Base-by-base conservation (phyloP, 2,329 filamentous ascomycete species). In the Ilyonectria mors-panacis region DNA sequence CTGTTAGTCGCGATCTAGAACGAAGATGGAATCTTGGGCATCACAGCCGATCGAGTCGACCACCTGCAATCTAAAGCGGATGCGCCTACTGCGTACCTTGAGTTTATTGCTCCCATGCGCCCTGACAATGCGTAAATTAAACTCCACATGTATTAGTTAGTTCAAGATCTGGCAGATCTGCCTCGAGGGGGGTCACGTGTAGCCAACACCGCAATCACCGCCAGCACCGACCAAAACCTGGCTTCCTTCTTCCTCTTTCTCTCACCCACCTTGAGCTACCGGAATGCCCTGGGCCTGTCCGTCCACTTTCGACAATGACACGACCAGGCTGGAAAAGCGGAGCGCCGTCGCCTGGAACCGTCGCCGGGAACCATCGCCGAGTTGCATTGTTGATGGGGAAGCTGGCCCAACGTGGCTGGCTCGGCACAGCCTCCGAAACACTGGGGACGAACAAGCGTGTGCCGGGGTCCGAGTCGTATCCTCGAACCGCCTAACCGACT, bases 391-490 rank as follows among this genome's bases (percentile, higher is more conserved):
- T 9, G 48, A 64, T 42, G 62, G 62, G 21, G 62, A 33, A 56
- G 23, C 12, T 39, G 33, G 50, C 33, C 33, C 30, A 53, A 58
- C 55, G 35, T 53, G 55, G 55, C 55, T 59, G 54, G 47, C 26
- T 58, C 54, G 55, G 54, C 19, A 59, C 58, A 51, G 45, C 28
- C 58, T 63, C 70, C 69, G 69, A 73, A 73, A 73, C 63, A 51
- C 69, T 61, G 64, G 47, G 54, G 66, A 66, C 53, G 60, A 66
- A 66, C 63, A 68, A 69, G 72, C 63, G 45, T 72, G 72, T 15
- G 53, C 47, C 33, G 30, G 50, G 48, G 28, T 28, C 26, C 10
- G 21, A 15, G 45, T 23, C 21, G 28, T n/a, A 35, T 17, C 30
- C 37, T 45, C 26, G 35, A 44, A 26, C 59, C 39, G n/a, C 6